Percentiles rank a stretch among this genome's conserved stretches.
These are phyloP conservation scores for Exserohilum rostratum DNA, from an alignment of 2,329 filamentous ascomycete genomes.

Conservation along the genomic window DNA sequence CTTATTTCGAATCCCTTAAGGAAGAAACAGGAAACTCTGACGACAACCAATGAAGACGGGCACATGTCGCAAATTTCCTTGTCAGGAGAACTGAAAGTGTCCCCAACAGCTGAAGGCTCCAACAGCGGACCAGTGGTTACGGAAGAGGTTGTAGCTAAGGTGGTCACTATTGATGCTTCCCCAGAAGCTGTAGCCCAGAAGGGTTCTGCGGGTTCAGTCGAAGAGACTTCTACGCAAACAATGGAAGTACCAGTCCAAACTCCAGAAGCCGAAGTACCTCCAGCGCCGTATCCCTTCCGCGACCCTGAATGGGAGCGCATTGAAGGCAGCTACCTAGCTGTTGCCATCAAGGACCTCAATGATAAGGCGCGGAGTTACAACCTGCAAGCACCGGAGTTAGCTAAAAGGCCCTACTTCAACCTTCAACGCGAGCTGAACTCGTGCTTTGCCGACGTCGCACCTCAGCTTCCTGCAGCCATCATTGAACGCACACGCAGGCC, in stretches of 20 bases:
- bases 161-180: conserved; percentile 18
- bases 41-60: conserved; percentile 52
- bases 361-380: conserved; percentile 85
- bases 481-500: conserved; percentile 66
- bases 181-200: conserved; percentile 7
- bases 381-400: conserved; percentile 87
- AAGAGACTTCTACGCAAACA: conserved; percentile 18
- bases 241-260: conserved; percentile 18
- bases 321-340: conserved; percentile 75
- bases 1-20: conserved; percentile 64
- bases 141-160: conserved; percentile 37
- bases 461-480: conserved; percentile 74
- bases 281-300: conserved; percentile 67
- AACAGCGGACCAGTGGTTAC: conserved; percentile 23
- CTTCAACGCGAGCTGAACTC: conserved; percentile 79
- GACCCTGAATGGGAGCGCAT: conserved; percentile 76
- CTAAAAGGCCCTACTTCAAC: conserved; percentile 89
- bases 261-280: conserved; percentile 43
- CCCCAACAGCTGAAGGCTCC: conserved; percentile 17
- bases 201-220: not conserved
- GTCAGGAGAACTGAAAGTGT: conserved; percentile 51
- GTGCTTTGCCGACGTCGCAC: conserved; percentile 88
- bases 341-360: conserved; percentile 81
- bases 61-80: conserved; percentile 57
- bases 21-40: conserved; percentile 53